Evolutionary conservation across 106 monocot species (phyloP).

Genomic region (Xerophyta viscosa): DNA sequence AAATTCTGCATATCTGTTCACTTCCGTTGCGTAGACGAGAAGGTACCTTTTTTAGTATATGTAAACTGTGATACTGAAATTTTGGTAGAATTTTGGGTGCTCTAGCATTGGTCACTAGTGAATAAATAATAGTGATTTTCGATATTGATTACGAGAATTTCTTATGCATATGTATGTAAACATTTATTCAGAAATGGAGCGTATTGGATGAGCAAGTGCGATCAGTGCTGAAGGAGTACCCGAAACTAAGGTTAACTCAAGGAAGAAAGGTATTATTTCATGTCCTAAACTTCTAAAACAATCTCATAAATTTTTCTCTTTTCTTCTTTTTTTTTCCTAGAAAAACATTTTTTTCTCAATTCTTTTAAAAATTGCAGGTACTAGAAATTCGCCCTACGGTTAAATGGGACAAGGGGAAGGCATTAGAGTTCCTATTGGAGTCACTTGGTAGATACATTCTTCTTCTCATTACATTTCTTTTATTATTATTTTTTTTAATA

Average conservation of each 20-base stretch:
- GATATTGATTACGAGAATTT: too few relatives aligned
- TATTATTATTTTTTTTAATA: too few relatives aligned
- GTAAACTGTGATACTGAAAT: too few relatives aligned
- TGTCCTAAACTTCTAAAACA: too few relatives aligned
- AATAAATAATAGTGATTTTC: too few relatives aligned
- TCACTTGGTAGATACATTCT: constrained; percentile 56
- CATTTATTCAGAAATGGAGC: constrained; percentile 31
- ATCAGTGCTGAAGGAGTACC: constrained; percentile 26
- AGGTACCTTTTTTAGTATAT: too few relatives aligned
- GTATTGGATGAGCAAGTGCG: constrained; percentile 25
- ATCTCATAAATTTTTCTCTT: not conserved
- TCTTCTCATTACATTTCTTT: too few relatives aligned
- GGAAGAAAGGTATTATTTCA: constrained; percentile 51
- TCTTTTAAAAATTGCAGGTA: too few relatives aligned
- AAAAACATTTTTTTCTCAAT: too few relatives aligned
- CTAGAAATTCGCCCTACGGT: constrained; percentile 64
- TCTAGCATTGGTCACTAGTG: too few relatives aligned
- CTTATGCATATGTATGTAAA: not conserved
- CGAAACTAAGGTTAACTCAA: constrained; percentile 22
- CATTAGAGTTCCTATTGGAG: constrained; percentile 51
- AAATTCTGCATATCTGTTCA: constrained; percentile 43
- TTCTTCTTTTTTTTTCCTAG: too few relatives aligned
- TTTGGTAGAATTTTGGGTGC: too few relatives aligned
- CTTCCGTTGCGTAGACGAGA: constrained; percentile 20
- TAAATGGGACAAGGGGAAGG: constrained; percentile 77